These are phyloP conservation scores for Pseudovirgaria hyperparasitica DNA, from an alignment of 2,329 filamentous ascomycete species.

Conservation along the genomic window DNA sequence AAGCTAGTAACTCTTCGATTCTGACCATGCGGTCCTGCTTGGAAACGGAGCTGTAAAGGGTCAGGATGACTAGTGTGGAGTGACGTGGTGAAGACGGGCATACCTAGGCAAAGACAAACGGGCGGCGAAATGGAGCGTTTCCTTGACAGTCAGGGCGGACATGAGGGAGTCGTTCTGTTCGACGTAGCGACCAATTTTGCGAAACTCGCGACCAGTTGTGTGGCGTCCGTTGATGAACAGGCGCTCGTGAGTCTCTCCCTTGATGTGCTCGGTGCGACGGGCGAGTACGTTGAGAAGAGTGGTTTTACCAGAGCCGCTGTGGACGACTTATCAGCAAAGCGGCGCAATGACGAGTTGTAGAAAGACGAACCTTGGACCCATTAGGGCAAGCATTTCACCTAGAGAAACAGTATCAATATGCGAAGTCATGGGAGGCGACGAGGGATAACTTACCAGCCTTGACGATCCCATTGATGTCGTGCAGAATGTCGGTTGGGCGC, in stretches of 20 bases:
- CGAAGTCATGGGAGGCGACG: too few species aligned
- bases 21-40: not conserved
- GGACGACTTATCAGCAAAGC: too few species aligned
- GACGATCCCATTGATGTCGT: slow-evolving; percentile 1
- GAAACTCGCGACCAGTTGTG: not conserved
- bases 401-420: too few species aligned
- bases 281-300: slow-evolving; percentile 3
- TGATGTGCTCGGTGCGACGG: not conserved
- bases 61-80: slow-evolving; percentile 1
- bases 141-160: slow-evolving; percentile 1
- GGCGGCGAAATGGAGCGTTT: slow-evolving; percentile 3
- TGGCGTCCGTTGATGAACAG: not conserved
- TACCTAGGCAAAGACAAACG: not conserved
- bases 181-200: slow-evolving; percentile 1
- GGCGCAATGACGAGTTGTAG: too few species aligned
- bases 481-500: slow-evolving; percentile 1
- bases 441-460: too few species aligned
- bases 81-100: not conserved
- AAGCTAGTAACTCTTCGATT: not conserved
- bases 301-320: slow-evolving; percentile 4
- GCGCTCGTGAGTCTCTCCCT: not conserved
- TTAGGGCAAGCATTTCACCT: slow-evolving; percentile 2
- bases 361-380: too few species aligned
- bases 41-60: not conserved
- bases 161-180: slow-evolving; percentile 4